Conservation (phyloP, 2,329 filamentous ascomycete genomes). For the Coniochaeta ligniaria region DNA sequence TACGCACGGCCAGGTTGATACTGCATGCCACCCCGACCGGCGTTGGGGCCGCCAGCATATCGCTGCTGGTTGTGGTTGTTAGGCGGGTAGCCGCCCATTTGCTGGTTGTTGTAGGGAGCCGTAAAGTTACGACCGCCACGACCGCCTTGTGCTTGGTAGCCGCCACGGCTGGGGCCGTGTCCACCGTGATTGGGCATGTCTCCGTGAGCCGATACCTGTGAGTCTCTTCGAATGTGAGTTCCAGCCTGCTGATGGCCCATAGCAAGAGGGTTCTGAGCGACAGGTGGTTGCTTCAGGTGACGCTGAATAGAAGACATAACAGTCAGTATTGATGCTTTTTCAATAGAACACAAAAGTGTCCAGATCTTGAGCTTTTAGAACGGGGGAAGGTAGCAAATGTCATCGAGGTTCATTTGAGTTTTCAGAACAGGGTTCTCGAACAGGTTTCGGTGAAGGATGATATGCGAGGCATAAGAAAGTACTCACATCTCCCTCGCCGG, state of each 20-base stretch:
- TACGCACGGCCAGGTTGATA: conserved; percentile 35
- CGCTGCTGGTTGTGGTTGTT: conserved; percentile 19
- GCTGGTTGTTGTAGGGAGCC: conserved; percentile 38
- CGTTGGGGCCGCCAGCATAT: conserved; percentile 27
- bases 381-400: background rate
- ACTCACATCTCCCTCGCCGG: conserved; percentile 74
- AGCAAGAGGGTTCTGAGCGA: conserved; percentile 51
- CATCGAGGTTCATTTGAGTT: background rate
- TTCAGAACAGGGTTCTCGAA: background rate
- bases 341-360: background rate
- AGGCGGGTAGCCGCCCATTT: conserved; percentile 36
- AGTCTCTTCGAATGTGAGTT: conserved; percentile 74
- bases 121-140: conserved; percentile 44
- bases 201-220: conserved; percentile 73
- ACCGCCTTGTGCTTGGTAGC: conserved; percentile 39
- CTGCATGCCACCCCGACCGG: conserved; percentile 42
- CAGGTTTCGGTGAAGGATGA: background rate
- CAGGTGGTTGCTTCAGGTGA: conserved; percentile 60
- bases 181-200: conserved; percentile 60
- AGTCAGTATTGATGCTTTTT: conserved; percentile 9
- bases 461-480: conserved; percentile 7
- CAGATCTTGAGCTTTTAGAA: background rate
- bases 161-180: conserved; percentile 51
- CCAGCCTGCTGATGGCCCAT: conserved; percentile 42
- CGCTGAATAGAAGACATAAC: conserved; percentile 35